Evolutionary conservation across 2,329 filamentous ascomycete genomes (phyloP), one percentile per base, ranked within the genome.

Genomic region (Clarireedia homoeocarpa): DNA sequence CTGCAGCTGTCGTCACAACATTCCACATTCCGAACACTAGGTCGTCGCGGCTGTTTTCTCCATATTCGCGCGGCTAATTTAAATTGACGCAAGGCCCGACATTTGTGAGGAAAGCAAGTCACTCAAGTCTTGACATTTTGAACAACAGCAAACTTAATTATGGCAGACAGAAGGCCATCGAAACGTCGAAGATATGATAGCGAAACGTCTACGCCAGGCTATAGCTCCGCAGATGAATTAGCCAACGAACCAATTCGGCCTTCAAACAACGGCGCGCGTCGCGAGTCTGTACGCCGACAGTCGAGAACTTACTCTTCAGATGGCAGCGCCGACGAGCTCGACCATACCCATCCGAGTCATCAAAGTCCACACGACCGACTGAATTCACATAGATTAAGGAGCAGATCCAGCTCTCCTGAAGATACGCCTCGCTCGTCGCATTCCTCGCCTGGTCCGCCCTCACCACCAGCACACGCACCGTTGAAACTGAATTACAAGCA

Each of bases 211-310:
- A 72, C 71, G 7, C 71, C 72, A 9, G 69, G 69, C 38, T 74
- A 75, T 64, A 72, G 71, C 57, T 76, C 73, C 36, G 74, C 79
- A 6, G 77, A 80, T 58, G 75, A 78, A 53, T 53, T 63, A 34
- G 61, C 40, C 23, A 61, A 63, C 6, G 47, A 67, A 67, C 34
- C 69, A 62, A 58, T 71, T 52, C 62, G 63, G 49, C 62, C 63
- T 36, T 74, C 62, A 63, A 71, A 49, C 62, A 69, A 56, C 23
- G 60, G 48, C 26, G 45, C 53, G n/a, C 61, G 60, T 12, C 59
- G 60, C 38, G 63, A 65, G 46, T 62, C 61, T 34, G 48, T 38
- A 15, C 56, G 55, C 24, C 61, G 64, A 30, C 53, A 62, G 34
- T 56, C 54, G 10, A 62, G 60, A 62, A 61, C 63, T 15, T 61